Conservation (phyloP, 768 basidiomycete species). For the Leccinum truebloodii region DNA sequence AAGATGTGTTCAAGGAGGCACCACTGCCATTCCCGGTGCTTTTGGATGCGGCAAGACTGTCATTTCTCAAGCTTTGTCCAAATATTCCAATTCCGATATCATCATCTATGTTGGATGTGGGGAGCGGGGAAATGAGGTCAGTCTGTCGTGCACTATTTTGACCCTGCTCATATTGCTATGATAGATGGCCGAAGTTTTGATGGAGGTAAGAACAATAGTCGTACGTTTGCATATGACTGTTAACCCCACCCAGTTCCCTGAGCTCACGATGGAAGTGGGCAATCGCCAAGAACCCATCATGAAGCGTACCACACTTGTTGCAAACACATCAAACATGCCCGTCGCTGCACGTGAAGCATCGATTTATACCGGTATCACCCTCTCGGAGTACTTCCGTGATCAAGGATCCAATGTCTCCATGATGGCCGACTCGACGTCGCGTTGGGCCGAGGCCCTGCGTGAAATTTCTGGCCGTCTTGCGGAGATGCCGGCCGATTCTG, state of each 20-base stretch:
- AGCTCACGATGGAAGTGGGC: constrained; percentile 88
- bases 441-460: constrained; percentile 98
- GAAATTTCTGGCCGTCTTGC: constrained; percentile 99
- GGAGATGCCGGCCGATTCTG: constrained; percentile 99
- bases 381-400: constrained; percentile 99
- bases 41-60: constrained; percentile 99
- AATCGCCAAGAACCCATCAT: constrained; percentile 98
- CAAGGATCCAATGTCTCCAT: constrained; percentile 97
- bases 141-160: constrained; percentile 40
- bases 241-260: constrained; percentile 60
- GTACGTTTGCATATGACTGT: constrained; percentile 8
- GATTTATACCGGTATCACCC: constrained; percentile 98
- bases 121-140: constrained; percentile 94
- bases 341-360: constrained; percentile 99
- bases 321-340: constrained; percentile 99
- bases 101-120: constrained; percentile 99
- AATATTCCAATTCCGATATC: constrained; percentile 99
- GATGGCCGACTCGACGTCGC: constrained; percentile 99
- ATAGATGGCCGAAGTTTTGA: constrained; percentile 97
- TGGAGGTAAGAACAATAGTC: constrained; percentile 63
- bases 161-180: constrained; percentile 10
- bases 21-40: constrained; percentile 97
- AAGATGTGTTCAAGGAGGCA: constrained; percentile 95
- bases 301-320: constrained; percentile 98
- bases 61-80: constrained; percentile 96